Base-by-base conservation (phyloP, 495 filamentous ascomycete species). In the Patellaria atrata region DNA sequence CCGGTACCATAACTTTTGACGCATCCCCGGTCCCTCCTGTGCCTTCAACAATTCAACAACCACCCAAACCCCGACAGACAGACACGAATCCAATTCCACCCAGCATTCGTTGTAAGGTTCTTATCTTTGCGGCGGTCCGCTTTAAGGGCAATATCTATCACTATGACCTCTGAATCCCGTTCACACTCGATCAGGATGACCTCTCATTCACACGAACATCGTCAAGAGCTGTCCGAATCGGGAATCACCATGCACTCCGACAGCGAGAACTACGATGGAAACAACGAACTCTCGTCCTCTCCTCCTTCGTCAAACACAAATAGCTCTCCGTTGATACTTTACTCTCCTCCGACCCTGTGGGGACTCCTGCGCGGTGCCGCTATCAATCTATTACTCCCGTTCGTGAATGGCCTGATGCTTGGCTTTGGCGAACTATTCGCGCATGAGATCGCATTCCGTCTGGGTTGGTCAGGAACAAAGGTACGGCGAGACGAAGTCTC, bases 321-420 rank as follows among this genome's bases (percentile, higher is more conserved):
- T 2, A 75, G 73, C 30, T 74, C 80, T 2, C 82, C 79, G 12
- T 57, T 97, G 43, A 76, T 96, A 19, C 67, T 96, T 21, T 99
- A 96, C 67, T 70, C 75, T 21, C 82, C 84, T 11, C 86, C 91
- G 0, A 89, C 83, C 0, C 34, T 87, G 21, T 87, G 80, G 79
- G 70, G 79, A 19, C 52, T 99, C 24, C 33, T 94, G 31, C 75
- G 87, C 22, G 83, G 89, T 5, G 83, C 84, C 5, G 84, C 84
- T 3, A 96, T 99, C 59, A 99, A 99, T 54, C 62, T 99, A 5
- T 40, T 99, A 0, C 63, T 99, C 2, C 89, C 89, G 0, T 99
- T 99, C 43, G 73, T 99, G 47, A 99, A 99, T 58, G 89, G 89
- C 14, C 67, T 99, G 59, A 99, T 99, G 89, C 61, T 99, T 35